These are phyloP conservation scores for Suhomyces bolitotheri DNA, from an alignment of 1,139 yeast species.

Conservation along the genomic window DNA sequence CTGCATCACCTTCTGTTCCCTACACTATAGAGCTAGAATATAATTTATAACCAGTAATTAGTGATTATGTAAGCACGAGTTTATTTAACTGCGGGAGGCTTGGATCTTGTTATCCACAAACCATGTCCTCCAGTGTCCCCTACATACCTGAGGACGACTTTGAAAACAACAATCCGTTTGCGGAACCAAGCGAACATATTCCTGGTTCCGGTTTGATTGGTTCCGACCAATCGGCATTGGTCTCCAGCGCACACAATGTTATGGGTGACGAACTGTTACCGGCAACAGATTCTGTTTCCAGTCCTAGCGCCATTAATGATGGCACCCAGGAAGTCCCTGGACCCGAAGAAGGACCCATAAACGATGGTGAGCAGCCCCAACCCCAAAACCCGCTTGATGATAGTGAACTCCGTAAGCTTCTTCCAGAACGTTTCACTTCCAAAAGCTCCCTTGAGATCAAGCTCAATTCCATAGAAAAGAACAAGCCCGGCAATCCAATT, in stretches of 20 bases:
- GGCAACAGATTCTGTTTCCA: not conserved
- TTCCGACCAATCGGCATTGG: not conserved
- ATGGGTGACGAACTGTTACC: too few relatives aligned
- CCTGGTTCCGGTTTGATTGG: not conserved
- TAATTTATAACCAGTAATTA: too few relatives aligned
- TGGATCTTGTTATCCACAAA: too few relatives aligned
- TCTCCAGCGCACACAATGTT: not conserved
- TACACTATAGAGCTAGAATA: too few relatives aligned
- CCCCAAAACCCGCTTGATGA: conserved; percentile 19
- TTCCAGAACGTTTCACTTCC: conserved; percentile 53
- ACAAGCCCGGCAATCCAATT: conserved; percentile 48
- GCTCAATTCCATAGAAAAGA: conserved; percentile 38
- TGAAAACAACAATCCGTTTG: conserved; percentile 65
- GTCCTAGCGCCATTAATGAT: not conserved
- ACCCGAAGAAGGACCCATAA: not conserved
- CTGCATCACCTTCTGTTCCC: too few relatives aligned
- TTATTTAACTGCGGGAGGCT: too few relatives aligned
- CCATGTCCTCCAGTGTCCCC: conserved; percentile 57
- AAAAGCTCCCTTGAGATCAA: conserved; percentile 34
- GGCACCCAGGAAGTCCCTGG: conserved; percentile 4
- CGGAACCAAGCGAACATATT: conserved; percentile 28
- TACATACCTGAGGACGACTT: conserved; percentile 64
- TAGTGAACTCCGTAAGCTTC: conserved; percentile 39
- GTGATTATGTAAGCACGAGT: too few relatives aligned
- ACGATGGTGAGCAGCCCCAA: not conserved